Conservation (phyloP, 106 monocot genomes). For the Narthecium ossifragum region DNA sequence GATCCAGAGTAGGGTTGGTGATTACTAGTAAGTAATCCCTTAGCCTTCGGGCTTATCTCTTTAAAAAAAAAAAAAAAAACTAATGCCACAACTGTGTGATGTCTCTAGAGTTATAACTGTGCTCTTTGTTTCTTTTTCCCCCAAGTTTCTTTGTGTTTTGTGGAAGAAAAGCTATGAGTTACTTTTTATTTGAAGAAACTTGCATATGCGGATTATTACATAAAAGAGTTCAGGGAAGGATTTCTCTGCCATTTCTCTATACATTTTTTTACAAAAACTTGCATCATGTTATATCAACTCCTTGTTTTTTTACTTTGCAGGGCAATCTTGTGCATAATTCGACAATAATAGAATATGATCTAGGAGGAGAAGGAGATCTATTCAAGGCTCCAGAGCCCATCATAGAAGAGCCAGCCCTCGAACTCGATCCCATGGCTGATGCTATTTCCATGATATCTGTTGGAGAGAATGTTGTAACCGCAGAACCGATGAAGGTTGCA, state of each 20-base stretch:
- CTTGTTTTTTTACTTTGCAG: slow-evolving; percentile 6
- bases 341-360: slow-evolving; percentile 42
- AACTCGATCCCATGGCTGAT: slow-evolving; percentile 27
- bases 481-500: slow-evolving; percentile 24
- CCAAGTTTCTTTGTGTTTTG: not conserved
- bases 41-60: too few species aligned
- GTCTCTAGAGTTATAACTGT: not conserved
- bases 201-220: too few species aligned
- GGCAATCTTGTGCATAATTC: slow-evolving; percentile 23
- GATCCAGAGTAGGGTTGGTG: not conserved
- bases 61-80: too few species aligned
- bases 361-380: slow-evolving; percentile 69
- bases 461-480: slow-evolving; percentile 20
- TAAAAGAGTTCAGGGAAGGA: too few species aligned
- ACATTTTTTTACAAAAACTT: too few species aligned
- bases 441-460: slow-evolving; percentile 36
- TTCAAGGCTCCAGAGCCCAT: slow-evolving; percentile 74
- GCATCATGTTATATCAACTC: too few species aligned
- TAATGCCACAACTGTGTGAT: not conserved
- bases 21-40: too few species aligned
- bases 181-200: too few species aligned
- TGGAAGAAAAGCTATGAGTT: too few species aligned
- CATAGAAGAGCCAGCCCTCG: slow-evolving; percentile 32
- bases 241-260: too few species aligned
- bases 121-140: not conserved